Conservation (phyloP, 768 basidiomycete genomes). For the Termitomyces sp. region DNA sequence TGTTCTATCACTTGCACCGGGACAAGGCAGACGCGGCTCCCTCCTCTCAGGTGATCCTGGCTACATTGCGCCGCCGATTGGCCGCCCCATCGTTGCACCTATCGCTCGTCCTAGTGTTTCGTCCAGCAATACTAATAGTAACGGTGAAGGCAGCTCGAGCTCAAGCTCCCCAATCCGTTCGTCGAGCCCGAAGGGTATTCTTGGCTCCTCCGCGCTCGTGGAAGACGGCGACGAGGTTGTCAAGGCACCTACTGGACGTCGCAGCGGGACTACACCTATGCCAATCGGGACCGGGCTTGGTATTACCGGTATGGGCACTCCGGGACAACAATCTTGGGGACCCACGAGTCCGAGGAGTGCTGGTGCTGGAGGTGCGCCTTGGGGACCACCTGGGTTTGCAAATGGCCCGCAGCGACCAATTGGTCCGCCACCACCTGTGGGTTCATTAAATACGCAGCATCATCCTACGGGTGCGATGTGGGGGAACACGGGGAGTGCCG, state of each 20-base stretch:
- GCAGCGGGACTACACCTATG: conserved; percentile 31
- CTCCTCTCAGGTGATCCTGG: conserved; percentile 42
- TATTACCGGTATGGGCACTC: conserved; percentile 14
- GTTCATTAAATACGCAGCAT: conserved; percentile 17
- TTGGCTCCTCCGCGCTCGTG: conserved; percentile 73
- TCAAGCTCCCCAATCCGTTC: conserved; percentile 53
- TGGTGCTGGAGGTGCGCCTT: conserved; percentile 23
- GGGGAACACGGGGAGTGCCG: conserved; percentile 26
- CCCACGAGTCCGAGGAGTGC: conserved; percentile 40
- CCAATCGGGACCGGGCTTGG: conserved; percentile 18
- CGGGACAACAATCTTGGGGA: conserved; percentile 37
- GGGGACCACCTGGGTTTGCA: conserved; percentile 32
- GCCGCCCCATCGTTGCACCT: conserved; percentile 37
- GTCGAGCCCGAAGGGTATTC: conserved; percentile 55
- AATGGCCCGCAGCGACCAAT: conserved; percentile 17
- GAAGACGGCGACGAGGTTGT: conserved; percentile 82
- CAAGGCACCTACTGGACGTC: conserved; percentile 34
- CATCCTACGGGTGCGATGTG: conserved; percentile 29
- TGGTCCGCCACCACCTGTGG: conserved; percentile 26
- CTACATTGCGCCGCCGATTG: conserved; percentile 50
- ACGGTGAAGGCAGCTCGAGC: conserved; percentile 51
- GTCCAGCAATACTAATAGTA: conserved; percentile 23
- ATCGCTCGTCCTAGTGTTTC: conserved; percentile 54
- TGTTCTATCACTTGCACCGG: conserved; percentile 37
- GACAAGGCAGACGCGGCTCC: conserved; percentile 42